These are phyloP conservation scores for Domatiomyces globalis DNA, from an alignment of 2,329 filamentous ascomycete species.

Conservation along the genomic window DNA sequence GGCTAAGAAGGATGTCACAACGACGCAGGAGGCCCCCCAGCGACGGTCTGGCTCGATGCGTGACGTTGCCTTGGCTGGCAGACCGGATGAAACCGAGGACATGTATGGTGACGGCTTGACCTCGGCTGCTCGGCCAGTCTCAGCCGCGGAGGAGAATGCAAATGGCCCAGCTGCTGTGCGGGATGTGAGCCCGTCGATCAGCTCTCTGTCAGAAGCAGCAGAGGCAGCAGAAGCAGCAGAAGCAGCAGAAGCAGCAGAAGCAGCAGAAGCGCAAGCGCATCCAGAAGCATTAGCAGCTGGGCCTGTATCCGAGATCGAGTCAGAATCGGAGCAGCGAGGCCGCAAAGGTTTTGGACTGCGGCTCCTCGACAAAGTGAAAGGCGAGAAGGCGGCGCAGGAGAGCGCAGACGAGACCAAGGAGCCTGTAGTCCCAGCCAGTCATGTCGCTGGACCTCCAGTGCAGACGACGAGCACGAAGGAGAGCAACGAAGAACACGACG, in stretches of 20 bases:
- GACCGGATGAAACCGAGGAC: slow-evolving; percentile 15
- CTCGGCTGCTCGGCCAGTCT: slow-evolving; percentile 5
- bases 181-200: slow-evolving; percentile 10
- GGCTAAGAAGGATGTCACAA: background rate
- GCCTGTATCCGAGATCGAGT: slow-evolving; percentile 2
- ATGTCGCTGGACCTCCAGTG: background rate
- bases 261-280: slow-evolving; percentile 1
- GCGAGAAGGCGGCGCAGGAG: slow-evolving; percentile 2
- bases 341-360: slow-evolving; percentile 13
- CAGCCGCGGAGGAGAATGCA: slow-evolving; percentile 7
- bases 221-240: slow-evolving; percentile 4
- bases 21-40: slow-evolving; percentile 4
- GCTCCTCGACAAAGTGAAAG: slow-evolving; percentile 13
- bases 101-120: slow-evolving; percentile 12
- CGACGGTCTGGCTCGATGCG: slow-evolving; percentile 14
- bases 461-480: slow-evolving; percentile 7
- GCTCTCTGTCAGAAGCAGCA: slow-evolving; percentile 13
- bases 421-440: background rate
- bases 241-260: slow-evolving; percentile 5
- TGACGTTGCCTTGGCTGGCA: slow-evolving; percentile 18
- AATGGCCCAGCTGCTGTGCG: background rate
- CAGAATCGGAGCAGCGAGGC: slow-evolving; percentile 12
- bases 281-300: background rate
- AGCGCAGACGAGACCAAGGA: slow-evolving; percentile 3
- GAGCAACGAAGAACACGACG: slow-evolving; percentile 17